Conservation (phyloP, 257 asterid species). For the Solanum neorickii region DNA sequence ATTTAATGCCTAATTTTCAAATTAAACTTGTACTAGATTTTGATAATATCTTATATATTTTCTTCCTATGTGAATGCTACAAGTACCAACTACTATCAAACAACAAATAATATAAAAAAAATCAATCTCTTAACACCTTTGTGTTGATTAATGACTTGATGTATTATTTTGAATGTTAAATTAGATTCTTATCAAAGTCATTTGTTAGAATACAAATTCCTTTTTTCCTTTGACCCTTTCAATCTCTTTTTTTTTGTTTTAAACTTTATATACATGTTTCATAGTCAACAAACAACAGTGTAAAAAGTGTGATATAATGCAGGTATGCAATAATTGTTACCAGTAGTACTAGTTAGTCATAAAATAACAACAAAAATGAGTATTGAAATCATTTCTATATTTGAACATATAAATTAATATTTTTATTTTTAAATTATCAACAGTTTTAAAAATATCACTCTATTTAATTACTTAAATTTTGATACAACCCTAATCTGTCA, state of each 20-base stretch:
- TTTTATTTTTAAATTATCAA: no score
- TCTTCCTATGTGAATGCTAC: neutral
- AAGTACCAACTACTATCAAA: neutral
- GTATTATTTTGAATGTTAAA: neutral
- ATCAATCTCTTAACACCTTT: neutral
- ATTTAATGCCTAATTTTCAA: neutral
- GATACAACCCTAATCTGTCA: rapidly evolving
- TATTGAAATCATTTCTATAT: rapidly evolving
- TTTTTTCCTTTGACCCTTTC: neutral
- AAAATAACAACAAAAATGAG: no score
- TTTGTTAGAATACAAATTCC: neutral
- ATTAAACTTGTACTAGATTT: neutral
- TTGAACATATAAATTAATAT: no score
- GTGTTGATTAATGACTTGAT: neutral
- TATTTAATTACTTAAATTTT: no score
- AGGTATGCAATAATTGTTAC: neutral
- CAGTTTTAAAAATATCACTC: rapidly evolving
- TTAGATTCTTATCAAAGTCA: neutral
- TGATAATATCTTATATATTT: neutral
- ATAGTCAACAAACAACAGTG: neutral
- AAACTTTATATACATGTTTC: neutral
- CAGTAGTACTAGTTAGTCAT: neutral
- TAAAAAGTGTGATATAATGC: neutral
- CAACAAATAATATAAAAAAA: neutral
- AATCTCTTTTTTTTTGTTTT: neutral